Base-by-base conservation (phyloP, 2,329 filamentous ascomycete genomes). In the Fusarium penzigii region DNA sequence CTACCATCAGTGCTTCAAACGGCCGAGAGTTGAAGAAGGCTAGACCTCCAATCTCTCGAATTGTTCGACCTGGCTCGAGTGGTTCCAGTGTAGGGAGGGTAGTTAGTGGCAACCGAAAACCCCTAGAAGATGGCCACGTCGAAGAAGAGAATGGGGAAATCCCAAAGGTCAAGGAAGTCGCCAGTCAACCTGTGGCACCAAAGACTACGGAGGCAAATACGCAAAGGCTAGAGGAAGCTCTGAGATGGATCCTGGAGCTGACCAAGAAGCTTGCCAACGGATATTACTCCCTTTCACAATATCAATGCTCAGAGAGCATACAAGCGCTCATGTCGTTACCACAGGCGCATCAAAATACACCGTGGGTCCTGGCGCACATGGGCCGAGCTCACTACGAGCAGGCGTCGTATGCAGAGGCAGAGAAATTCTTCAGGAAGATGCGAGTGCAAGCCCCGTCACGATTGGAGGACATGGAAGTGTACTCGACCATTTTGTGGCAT, bases 401-500 rank as follows among this genome's bases (percentile, higher is more conserved):
- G 68, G 88, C 89, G 10, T 83, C 88, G 59, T 97, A 97, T 68
- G 77, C 79, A 2, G 90, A 96, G 57, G 91, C 94, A 3, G 93
- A 96, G 68, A 90, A 89, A 58, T 89, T 87, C 65, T 99, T 96
- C 70, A 81, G 85, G 52, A 85, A 86, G 50, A 83, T 99, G 59
- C 86, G 91, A 46, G 83, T 87, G 32, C 79, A 94, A 61, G 87
- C 90, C 12, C 93, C 93, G 1, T 89, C 90, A 1, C 85, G 90
- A 5, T 79, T 95, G 42, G 89, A 96, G 67, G 92, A 97, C 66
- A 97, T 97, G 92, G 94, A 99, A 68, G 87, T 97, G 36, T 99
- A 96, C 73, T 97, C 93, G 13, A 99, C 94, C 1, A 88, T 96
- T n/a, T 80, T 99, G n/a, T 99, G 95, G 94, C 92, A 97, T 70